Base-by-base conservation (phyloP, 257 asterid genomes). In the Salvia hispanica region DNA sequence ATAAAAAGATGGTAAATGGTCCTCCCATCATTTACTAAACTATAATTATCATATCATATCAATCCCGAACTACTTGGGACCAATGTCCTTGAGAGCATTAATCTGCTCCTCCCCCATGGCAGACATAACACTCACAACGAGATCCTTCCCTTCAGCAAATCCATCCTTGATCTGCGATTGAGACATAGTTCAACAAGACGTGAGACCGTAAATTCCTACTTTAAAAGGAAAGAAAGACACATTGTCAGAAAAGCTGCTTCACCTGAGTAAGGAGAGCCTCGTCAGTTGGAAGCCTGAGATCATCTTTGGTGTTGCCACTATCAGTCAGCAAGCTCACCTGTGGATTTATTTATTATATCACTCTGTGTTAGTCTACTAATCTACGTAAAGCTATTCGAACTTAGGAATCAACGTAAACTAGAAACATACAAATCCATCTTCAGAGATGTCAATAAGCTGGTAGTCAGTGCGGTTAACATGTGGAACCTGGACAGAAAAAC, bases 81-180 rank as follows among this genome's bases (percentile, higher is more conserved):
- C 96, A 46, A 91, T 82, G 68, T 91, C 96, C 91, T 91, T 91
- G 81, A 91, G 84, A 36, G 87, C 95, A 67, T 74, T 58, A 67
- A 91, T 91, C 81, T 91, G 96, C 86, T 91, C 97, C 93, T 91
- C 97, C n/a, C 96, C 96, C 97, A 91, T 91, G 3, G 97, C 82
- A 25, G 91, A 83, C 97, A 88, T 86, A 66, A 91, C 97, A 54
- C 96, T 86, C 71, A 91, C 96, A 57, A 91, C 95, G 53, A 91
- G 87, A 63, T 91, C 96, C 72, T 91, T 88, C 6, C 97, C 96
- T 76, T 91, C 96, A 16, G 80, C 83, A 69, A 91, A 91, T 34
- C 97, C 97, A 21, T 87, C 96, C 84, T 88, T 85, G 72, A 91
- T 86, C 97, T 91, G 84, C 58, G 31, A 39, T 25, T 25, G 7